Base-by-base conservation (phyloP, 2,329 filamentous ascomycete genomes). In the Sclerotinia borealis region DNA sequence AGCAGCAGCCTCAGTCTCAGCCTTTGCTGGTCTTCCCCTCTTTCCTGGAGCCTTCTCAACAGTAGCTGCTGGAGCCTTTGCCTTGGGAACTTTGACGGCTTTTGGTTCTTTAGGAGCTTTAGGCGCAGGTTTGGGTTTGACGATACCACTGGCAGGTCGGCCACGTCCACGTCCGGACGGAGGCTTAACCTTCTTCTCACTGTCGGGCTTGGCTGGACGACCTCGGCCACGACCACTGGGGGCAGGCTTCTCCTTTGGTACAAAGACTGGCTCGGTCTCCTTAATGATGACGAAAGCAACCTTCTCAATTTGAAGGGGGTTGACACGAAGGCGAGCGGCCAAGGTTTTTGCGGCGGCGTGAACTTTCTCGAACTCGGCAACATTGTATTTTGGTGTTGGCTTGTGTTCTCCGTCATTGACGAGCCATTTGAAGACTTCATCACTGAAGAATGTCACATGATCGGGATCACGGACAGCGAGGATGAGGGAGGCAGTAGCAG, bases 351-450 rank as follows among this genome's bases (percentile, higher is more conserved):
- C 79, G 59, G 75, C 73, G 5, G 73, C 70, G 41, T 80, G 78
- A 29, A 93, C 73, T n/a, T 77, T 75, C 47, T 77, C 74, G 69
- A 92, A 93, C 75, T 93, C 90, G 68, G 85, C 86, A 25, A 77
- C 75, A 48, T 80, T 88, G 75, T 95, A 95, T 75, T 87, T 89
- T 73, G 91, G 86, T 29, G 78, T 75, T 0, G 71, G 75, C 61
- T 77, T 80, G 22, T 50, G 45, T 47, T 77, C 76, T 0, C 80
- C 80, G n/a, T 75, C 74, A 72, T 82, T 84, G 70, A 84, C 84
- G 7, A 89, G 76, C 89, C 89, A 93, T 68, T 86, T 82, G 72
- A 87, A 93, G 4, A 87, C 81, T 75, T 95, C 91, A 71, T 96
- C 91, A 2, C 87, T 89, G 76, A 93, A 93, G 79, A 93, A 93